A percentile compares a stretch with the other conserved stretches of the same genome.
Conservation (phyloP, 306 rosid genomes). For the Citrullus amarus region DNA sequence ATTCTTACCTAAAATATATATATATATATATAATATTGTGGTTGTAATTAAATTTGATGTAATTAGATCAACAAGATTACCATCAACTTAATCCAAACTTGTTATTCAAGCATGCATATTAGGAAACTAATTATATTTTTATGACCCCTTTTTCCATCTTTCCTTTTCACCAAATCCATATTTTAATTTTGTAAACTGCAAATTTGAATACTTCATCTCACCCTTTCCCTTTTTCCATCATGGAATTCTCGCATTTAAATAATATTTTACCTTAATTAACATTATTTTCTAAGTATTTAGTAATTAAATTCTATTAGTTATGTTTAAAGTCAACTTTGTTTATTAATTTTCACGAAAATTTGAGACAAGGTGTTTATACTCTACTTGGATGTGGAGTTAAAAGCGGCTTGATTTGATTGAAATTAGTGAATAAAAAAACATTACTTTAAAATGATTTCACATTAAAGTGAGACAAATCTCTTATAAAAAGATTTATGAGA, state of each 20-base stretch:
- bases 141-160: background rate
- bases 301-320: too few relatives aligned
- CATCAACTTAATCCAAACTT: background rate
- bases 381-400: background rate
- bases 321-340: background rate
- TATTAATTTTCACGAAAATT: background rate
- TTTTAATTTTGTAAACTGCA: background rate
- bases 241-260: background rate
- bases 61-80: background rate
- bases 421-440: background rate
- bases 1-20: too few relatives aligned
- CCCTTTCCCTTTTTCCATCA: background rate
- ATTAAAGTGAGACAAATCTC: background rate
- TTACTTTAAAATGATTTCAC: background rate
- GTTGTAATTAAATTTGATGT: background rate
- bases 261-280: too few relatives aligned
- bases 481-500: too few relatives aligned
- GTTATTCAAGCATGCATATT: background rate
- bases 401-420: background rate
- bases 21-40: background rate
- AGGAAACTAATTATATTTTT: background rate
- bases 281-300: too few relatives aligned
- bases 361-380: background rate
- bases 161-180: background rate
- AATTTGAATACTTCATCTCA: constrained; percentile 4